These are phyloP conservation scores for Pichia gijzeniarum DNA, from an alignment of 805 yeast genomes.

Conservation along the genomic window DNA sequence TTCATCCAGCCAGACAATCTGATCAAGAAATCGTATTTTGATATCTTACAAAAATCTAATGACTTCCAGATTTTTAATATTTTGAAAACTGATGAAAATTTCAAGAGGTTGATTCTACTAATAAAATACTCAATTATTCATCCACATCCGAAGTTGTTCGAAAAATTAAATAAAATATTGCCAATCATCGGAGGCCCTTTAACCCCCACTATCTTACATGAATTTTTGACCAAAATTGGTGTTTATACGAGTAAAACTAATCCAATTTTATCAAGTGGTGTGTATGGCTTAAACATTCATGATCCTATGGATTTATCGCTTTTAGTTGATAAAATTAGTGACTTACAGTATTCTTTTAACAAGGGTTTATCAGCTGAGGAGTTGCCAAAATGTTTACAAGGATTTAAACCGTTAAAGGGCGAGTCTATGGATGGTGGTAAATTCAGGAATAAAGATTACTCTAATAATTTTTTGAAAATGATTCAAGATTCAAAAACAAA, in stretches of 20 bases:
- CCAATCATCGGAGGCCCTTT: not conserved
- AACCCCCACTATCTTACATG: conserved; percentile 14
- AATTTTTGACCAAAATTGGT: conserved; percentile 13
- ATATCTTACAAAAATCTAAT: conserved; percentile 15
- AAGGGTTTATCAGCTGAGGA: not conserved
- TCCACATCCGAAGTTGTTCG: conserved; percentile 25
- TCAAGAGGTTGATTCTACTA: conserved; percentile 20
- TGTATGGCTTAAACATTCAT: conserved; percentile 16
- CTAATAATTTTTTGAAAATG: conserved; percentile 2
- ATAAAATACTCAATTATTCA: conserved; percentile 27
- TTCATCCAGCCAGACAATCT: conserved; percentile 12
- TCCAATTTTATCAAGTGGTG: conserved; percentile 23
- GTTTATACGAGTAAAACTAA: conserved; percentile 20
- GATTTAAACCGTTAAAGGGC: conserved; percentile 4
- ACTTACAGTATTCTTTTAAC: conserved; percentile 8
- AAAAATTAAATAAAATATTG: conserved; percentile 15
- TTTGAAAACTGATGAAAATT: conserved; percentile 14
- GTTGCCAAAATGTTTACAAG: conserved; percentile 6
- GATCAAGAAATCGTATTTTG: conserved; percentile 13
- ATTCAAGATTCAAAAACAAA: conserved; percentile 3
- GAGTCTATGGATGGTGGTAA: not conserved
- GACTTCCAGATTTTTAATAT: conserved; percentile 14
- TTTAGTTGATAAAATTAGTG: not conserved
- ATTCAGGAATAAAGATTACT: conserved; percentile 4
- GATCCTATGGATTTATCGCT: conserved; percentile 5